Conservation (phyloP, 2,329 filamentous ascomycete genomes). For the Coniochaeta sp. region DNA sequence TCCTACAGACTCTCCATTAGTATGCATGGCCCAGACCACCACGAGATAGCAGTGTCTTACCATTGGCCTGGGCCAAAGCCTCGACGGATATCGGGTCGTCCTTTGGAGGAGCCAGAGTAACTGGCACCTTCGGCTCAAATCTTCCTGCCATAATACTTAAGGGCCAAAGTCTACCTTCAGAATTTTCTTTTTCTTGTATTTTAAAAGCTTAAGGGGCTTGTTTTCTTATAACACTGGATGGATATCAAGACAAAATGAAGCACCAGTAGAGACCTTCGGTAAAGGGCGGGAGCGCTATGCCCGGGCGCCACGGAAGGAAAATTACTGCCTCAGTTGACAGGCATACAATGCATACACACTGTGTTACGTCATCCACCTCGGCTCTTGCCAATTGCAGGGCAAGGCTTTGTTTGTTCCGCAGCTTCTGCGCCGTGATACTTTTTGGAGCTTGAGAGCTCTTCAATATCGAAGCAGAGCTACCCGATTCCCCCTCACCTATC, state of each 20-base stretch:
- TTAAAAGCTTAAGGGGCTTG: too few relatives aligned
- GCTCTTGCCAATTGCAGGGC: neutral
- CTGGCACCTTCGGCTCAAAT: conserved; percentile 72
- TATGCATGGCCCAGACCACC: neutral
- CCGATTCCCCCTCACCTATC: too few relatives aligned
- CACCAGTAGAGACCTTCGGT: too few relatives aligned
- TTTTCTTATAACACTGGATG: too few relatives aligned
- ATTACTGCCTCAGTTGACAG: neutral
- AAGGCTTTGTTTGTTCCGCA: too few relatives aligned
- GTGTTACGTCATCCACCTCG: neutral
- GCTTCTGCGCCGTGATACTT: too few relatives aligned
- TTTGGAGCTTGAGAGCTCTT: too few relatives aligned
- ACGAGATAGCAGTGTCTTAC: conserved; percentile 40
- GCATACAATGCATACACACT: neutral
- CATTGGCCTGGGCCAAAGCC: conserved; percentile 73
- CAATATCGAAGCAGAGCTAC: too few relatives aligned
- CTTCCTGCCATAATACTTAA: conserved; percentile 44
- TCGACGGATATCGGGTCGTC: conserved; percentile 77
- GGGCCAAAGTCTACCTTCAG: neutral
- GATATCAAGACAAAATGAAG: too few relatives aligned
- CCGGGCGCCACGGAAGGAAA: neutral
- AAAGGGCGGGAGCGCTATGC: too few relatives aligned
- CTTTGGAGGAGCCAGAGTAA: conserved; percentile 76
- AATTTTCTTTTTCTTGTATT: too few relatives aligned
- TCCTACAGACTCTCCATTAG: conserved; percentile 35